Evolutionary conservation across 345 rosid species (phyloP), one percentile per base, ranked within the genome.

Genomic region (Sisymbrium irio): DNA sequence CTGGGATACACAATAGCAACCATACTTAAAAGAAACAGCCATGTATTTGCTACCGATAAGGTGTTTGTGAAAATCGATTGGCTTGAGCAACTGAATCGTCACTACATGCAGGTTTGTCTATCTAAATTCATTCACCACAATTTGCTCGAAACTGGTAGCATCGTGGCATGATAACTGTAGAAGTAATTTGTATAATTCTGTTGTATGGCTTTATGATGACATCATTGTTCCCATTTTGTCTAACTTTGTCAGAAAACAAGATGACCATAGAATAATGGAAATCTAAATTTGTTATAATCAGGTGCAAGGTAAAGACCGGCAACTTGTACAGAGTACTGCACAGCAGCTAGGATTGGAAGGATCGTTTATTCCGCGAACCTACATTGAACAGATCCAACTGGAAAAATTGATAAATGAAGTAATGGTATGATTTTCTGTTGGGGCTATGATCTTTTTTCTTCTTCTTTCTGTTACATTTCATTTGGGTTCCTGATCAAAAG

Each of bases 221-320:
- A n/a, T 28, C 35, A 36, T 49, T 58, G 51, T 47, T 65, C 18
- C 60, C 65, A 73, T 0, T 53, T 2, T 7, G 19, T 62, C 6
- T 40, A 51, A 8, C 22, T 25, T 7, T 6, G n/a, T 25, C 54
- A 35, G 22, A 19, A 37, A 50, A 12, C 6, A 12, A 33, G 25
- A 47, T 50, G 68, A 49, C 51, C 37, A 11, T 1, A 6, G 9
- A 3, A 5, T 22, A 27, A 18, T 3, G 12, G 9, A 1, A 4
- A 30, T 35, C 7, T 18, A 27, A 58, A 8, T 64, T 42, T 50
- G 60, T 68, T 10, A 47, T 81, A 50, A 78, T 73, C 77, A 96
- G 99, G 99, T 96, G 65, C 99, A 96, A 88, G 99, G 99, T 79
- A 89, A 82, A 83, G 99, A 96, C 66, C 87, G 98, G 39, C 61